These are phyloP conservation scores for Hyaloperonospora arabidopsidis DNA, from an alignment of 352 stramenopile species.

Conservation along the genomic window DNA sequence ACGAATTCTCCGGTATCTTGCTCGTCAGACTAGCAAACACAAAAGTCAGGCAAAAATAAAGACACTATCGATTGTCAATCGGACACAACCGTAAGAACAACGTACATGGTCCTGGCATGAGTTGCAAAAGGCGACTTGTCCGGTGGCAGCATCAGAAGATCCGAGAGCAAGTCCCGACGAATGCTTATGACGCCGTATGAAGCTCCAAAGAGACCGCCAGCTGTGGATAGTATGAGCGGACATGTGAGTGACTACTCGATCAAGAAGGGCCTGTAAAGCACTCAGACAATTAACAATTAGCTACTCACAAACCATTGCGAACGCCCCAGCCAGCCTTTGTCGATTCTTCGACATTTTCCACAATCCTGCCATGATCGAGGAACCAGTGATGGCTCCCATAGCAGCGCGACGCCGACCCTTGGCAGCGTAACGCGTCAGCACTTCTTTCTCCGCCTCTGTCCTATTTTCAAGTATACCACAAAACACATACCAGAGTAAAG, in stretches of 20 bases:
- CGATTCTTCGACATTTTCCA: conserved; percentile 43
- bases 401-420: conserved; percentile 41
- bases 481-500: no score
- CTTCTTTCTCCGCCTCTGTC: conserved; percentile 52
- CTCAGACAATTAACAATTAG: background rate
- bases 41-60: conserved; percentile 6
- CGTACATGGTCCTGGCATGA: conserved; percentile 44
- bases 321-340: conserved; percentile 26
- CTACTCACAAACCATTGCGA: conserved; percentile 38
- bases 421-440: conserved; percentile 43
- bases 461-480: conserved; percentile 15
- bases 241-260: background rate
- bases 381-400: conserved; percentile 35
- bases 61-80: conserved; percentile 1
- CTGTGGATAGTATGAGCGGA: conserved; percentile 15
- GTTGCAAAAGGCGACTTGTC: conserved; percentile 61
- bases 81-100: background rate
- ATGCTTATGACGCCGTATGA: conserved; percentile 68
- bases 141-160: conserved; percentile 55
- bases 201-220: conserved; percentile 46
- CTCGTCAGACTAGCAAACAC: conserved; percentile 25
- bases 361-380: conserved; percentile 23
- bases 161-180: conserved; percentile 53
- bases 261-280: background rate
- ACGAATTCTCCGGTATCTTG: conserved; percentile 40